Evolutionary conservation across 768 basidiomycete species (phyloP), one percentile per base, ranked within the genome.

Genomic region (Exsudoporus frostii): DNA sequence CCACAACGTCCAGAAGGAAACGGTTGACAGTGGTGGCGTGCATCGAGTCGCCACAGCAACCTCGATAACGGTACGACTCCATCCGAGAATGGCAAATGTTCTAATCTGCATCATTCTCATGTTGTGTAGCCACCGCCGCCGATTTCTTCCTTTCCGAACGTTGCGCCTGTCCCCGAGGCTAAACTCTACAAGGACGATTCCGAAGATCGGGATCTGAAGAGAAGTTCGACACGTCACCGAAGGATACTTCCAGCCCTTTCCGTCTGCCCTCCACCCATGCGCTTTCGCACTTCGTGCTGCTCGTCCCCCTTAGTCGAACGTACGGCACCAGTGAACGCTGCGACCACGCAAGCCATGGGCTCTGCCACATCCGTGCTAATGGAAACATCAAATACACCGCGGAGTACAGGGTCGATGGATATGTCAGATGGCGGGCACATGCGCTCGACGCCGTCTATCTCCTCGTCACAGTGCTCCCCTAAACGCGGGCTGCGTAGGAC

Each of bases 401-500:
- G 59, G 38, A 67, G 59, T 38, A 58, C 59, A 41, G 56, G 55
- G 14, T 58, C 60, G 34, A 25, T 61, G 54, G 56, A 55, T 14
- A 54, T 50, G 54, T 60, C 58, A n/a, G 48, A 58, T 38, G 45
- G 43, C 6, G 41, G 49, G 6, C 56, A 51, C 24, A 54, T 52
- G 54, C 51, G 45, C 41, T 61, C 68, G 36, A 64, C 58, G 43
- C 41, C 48, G 43, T 70, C 64, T 25, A 15, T 58, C 37, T 57
- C 62, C 1, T 66, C 70, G 1, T 68, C 64, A 25, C 61, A 54
- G 22, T 63, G 57, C 46, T 66, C 59, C 37, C 68, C 70, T 54
- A 58, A 43, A 17, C 73, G 67, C n/a, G 71, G 69, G 14, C 58
- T 79, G 11, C 74, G 74, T 46, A 74, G 75, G 50, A 71, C 69